Base-by-base conservation (phyloP, 2,329 filamentous ascomycete genomes). In the Colletotrichum eremochloae region DNA sequence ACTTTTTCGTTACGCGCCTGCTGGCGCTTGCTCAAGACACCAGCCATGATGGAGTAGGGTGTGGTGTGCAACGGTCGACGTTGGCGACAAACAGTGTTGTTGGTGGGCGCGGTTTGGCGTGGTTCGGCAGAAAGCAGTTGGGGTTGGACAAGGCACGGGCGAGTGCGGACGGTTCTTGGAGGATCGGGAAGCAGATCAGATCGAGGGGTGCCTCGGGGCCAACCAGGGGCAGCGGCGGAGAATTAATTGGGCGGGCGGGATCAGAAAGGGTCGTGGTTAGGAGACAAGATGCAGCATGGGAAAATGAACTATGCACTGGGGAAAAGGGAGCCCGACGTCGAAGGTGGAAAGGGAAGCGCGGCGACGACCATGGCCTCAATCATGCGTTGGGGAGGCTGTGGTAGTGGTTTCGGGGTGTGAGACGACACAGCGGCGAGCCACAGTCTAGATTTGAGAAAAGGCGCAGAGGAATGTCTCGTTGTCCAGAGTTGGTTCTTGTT, bases 1-100 rank as follows among this genome's bases (percentile, higher is more conserved):
- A 90, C 87, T 81, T 94, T 94, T 86, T 99, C 96, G 83, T 99
- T 98, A 84, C 96, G 95, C 87, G 93, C 94, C 88, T 98, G 96
- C 86, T 98, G 94, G 84, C 96, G 94, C 89, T 98, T 99, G 87
- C 92, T 97, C 81, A 97, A 87, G 56, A 90, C 87, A 67, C 89
- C 88, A 68, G 93, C 89, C 93, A 95, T 96, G 76, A 12, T 62
- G 8, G 36, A 40, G 40, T 24, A 56, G 24, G 60, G 11, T 40
- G 64, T 69, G 53, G 11, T 48, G 64, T 69, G 46, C 60, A 69
- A 61, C 69, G 66, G 55, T 69, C 46, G 60, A 69, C 53, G 66
- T 66, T 29, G 71, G 33, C 36, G 42, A 42, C 33, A 44, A 57
- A 56, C 24, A 24, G 24, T 24, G 24, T 24, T 20, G 29, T 57